Evolutionary conservation across 208 protist species (phyloP).

Genomic region (Trichomonas gallinae): DNA sequence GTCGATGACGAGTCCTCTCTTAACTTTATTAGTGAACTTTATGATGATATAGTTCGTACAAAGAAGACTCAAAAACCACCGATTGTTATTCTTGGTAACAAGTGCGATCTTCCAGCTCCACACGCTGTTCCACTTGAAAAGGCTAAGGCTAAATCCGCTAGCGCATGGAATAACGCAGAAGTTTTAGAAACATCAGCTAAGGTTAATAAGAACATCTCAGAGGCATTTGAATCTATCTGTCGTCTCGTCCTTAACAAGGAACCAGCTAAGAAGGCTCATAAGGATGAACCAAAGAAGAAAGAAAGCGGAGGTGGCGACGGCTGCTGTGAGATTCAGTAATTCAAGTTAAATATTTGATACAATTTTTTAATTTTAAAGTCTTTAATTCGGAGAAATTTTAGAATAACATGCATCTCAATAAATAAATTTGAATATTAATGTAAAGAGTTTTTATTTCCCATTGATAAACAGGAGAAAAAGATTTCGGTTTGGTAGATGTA

Average conservation of each 20-base stretch:
- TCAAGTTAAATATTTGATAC: too few relatives aligned
- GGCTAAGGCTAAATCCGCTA: not conserved
- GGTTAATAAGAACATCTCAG: not conserved
- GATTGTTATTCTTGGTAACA: not conserved
- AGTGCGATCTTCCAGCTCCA: not conserved
- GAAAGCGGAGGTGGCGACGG: not conserved
- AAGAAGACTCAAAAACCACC: not conserved
- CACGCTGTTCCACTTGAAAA: not conserved
- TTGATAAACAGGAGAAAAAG: too few relatives aligned
- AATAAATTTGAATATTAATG: too few relatives aligned
- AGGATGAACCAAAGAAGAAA: not conserved
- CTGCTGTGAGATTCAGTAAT: not conserved
- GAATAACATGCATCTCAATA: too few relatives aligned
- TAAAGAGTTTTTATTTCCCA: too few relatives aligned
- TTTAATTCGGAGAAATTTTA: too few relatives aligned
- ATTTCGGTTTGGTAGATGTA: too few relatives aligned
- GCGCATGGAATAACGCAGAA: not conserved
- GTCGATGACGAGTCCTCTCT: not conserved
- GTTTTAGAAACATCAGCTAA: conserved; percentile 13
- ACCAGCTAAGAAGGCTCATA: not conserved
- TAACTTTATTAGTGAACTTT: not conserved
- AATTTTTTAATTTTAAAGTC: too few relatives aligned
- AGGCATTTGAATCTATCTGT: not conserved
- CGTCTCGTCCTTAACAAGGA: not conserved
- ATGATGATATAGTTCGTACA: not conserved